Conservation (phyloP, 164 flowering plant genomes). For the Nymphaea colorata region DNA sequence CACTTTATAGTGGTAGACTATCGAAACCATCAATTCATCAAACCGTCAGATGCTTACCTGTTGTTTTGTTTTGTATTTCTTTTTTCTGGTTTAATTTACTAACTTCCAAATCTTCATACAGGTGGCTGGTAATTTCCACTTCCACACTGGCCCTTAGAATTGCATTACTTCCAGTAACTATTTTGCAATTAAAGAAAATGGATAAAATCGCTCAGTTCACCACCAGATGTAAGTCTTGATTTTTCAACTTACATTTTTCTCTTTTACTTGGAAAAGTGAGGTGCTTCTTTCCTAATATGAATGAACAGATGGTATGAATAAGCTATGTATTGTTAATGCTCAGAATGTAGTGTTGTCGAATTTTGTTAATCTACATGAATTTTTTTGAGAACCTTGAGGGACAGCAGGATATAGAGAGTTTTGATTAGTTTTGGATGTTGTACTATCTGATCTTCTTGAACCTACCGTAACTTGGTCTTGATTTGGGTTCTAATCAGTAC, state of each 20-base stretch:
- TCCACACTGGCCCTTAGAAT: slow-evolving; percentile 71
- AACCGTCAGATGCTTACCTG: too few relatives aligned
- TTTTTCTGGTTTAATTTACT: too few relatives aligned
- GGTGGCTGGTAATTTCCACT: slow-evolving; percentile 71
- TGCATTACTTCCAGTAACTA: slow-evolving; percentile 41
- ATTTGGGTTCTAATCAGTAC: too few relatives aligned
- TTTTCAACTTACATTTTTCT: not conserved
- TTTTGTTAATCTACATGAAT: not conserved
- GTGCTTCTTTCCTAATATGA: not conserved
- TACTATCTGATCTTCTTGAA: too few relatives aligned
- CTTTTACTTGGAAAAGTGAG: not conserved
- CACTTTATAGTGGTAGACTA: too few relatives aligned
- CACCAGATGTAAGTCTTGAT: slow-evolving; percentile 53
- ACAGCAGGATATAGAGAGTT: too few relatives aligned
- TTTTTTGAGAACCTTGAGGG: not conserved
- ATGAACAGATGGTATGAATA: not conserved
- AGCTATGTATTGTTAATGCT: not conserved
- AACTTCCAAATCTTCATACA: slow-evolving; percentile 16
- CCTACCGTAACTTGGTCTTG: too few relatives aligned
- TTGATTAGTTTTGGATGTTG: too few relatives aligned
- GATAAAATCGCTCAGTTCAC: slow-evolving; percentile 40
- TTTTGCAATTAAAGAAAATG: slow-evolving; percentile 53
- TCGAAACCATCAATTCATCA: too few relatives aligned
- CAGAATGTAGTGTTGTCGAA: not conserved
- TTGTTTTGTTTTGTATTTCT: too few relatives aligned